Conservation (phyloP, 2,329 filamentous ascomycete species). For the Macrophomina phaseolina region DNA sequence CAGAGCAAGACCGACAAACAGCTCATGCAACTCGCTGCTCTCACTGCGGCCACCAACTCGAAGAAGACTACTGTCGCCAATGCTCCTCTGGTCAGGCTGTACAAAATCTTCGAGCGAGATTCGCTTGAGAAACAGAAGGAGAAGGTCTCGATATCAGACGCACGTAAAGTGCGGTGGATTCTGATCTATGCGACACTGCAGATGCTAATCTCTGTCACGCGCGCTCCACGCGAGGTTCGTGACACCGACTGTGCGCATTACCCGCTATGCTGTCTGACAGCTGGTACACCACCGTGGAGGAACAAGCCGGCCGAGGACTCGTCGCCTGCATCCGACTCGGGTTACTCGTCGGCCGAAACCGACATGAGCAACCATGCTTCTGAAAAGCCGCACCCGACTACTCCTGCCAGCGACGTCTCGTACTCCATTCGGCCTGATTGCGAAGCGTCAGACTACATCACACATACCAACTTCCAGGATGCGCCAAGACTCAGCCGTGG, state of each 20-base stretch:
- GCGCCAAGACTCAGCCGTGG: constrained; percentile 35
- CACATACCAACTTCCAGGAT: constrained; percentile 32
- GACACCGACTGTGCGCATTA: constrained; percentile 65
- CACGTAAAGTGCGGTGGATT: constrained; percentile 79
- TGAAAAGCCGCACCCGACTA: neutral
- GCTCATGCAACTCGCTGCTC: constrained; percentile 26
- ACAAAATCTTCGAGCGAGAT: constrained; percentile 72
- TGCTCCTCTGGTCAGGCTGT: constrained; percentile 67
- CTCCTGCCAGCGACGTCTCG: neutral
- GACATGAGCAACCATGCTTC: neutral
- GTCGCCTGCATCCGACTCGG: constrained; percentile 17
- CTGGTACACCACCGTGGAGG: constrained; percentile 48
- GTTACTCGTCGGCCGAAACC: constrained; percentile 26
- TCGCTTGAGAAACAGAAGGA: constrained; percentile 54
- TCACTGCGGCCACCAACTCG: constrained; percentile 57
- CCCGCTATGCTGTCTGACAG: constrained; percentile 57
- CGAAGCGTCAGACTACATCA: constrained; percentile 49
- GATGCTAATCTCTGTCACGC: constrained; percentile 69
- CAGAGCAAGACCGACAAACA: constrained; percentile 52
- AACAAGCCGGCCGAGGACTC: constrained; percentile 10
- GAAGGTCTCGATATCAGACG: constrained; percentile 67
- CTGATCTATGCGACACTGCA: constrained; percentile 76
- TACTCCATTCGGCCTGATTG: constrained; percentile 45
- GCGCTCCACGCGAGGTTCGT: constrained; percentile 65
- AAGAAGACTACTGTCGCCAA: constrained; percentile 42